Evolutionary conservation across 2,329 filamentous ascomycete species (phyloP).

Genomic region (Exophiala viscosa): DNA sequence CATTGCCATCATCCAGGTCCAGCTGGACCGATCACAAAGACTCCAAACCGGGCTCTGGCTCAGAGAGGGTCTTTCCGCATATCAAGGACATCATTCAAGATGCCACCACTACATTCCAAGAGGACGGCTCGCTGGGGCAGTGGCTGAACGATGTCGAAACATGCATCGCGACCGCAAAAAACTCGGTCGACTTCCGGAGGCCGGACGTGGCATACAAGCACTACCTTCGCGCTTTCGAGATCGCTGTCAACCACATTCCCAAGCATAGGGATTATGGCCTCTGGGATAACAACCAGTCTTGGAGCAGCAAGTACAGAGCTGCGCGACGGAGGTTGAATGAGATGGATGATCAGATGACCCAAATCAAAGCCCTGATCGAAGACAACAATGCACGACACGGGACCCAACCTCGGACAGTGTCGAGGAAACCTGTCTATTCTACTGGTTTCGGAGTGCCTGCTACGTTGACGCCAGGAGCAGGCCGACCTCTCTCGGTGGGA

Average conservation of each 20-base stretch:
- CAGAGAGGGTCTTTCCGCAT: slow-evolving; percentile 36
- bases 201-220: slow-evolving; percentile 76
- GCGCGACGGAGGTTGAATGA: slow-evolving; percentile 32
- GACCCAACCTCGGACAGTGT: slow-evolving; percentile 42
- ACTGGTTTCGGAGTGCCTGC: slow-evolving; percentile 19
- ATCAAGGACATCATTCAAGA: slow-evolving; percentile 43
- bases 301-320: slow-evolving; percentile 48
- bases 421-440: slow-evolving; percentile 19
- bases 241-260: slow-evolving; percentile 72
- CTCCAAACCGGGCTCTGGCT: slow-evolving; percentile 11
- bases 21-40: slow-evolving; percentile 26
- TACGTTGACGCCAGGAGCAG: slow-evolving; percentile 2
- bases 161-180: slow-evolving; percentile 35
- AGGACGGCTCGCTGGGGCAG: slow-evolving; percentile 26
- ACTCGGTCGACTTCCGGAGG: slow-evolving; percentile 55
- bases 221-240: slow-evolving; percentile 76
- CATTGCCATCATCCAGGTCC: slow-evolving; percentile 7
- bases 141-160: slow-evolving; percentile 35
- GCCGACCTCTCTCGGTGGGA: slow-evolving; percentile 2
- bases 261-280: slow-evolving; percentile 69
- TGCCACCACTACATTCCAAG: slow-evolving; percentile 42
- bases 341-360: slow-evolving; percentile 46
- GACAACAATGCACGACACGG: slow-evolving; percentile 62
- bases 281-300: slow-evolving; percentile 51
- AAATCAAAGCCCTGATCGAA: slow-evolving; percentile 58